Percentiles rank a stretch among this genome's conserved stretches.
Evolutionary conservation across 108 stramenopile species (phyloP).

Genomic region (Cylindrotheca closterium): DNA sequence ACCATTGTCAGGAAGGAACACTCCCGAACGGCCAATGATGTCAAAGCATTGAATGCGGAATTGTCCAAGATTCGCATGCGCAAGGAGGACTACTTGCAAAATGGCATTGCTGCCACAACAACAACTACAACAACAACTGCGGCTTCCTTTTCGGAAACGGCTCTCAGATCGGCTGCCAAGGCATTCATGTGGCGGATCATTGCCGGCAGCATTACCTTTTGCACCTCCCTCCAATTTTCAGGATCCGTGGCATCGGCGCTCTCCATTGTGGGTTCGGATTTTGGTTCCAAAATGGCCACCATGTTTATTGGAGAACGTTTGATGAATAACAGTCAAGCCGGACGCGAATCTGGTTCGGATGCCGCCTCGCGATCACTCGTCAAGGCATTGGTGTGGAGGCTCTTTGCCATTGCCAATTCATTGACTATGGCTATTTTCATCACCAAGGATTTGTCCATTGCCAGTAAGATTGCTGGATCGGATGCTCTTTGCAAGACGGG

Average conservation of each 20-base stretch:
- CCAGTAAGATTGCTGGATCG: slow-evolving; percentile 87
- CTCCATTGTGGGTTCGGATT: slow-evolving; percentile 93
- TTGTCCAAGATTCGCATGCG: too few relatives aligned
- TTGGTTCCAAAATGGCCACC: slow-evolving; percentile 90
- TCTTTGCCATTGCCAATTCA: slow-evolving; percentile 94
- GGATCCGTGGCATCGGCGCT: slow-evolving; percentile 72
- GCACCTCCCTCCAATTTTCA: slow-evolving; percentile 76
- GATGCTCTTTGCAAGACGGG: slow-evolving; percentile 95
- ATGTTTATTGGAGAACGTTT: slow-evolving; percentile 96
- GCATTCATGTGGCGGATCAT: slow-evolving; percentile 86
- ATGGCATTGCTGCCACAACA: too few relatives aligned
- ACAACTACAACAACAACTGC: slow-evolving; percentile 22
- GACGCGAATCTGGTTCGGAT: slow-evolving; percentile 76
- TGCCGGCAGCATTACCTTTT: slow-evolving; percentile 82
- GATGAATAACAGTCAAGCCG: slow-evolving; percentile 90
- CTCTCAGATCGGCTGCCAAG: slow-evolving; percentile 76
- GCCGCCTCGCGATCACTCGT: slow-evolving; percentile 74
- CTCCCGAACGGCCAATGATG: too few relatives aligned
- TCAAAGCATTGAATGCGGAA: too few relatives aligned
- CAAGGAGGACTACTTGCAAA: too few relatives aligned
- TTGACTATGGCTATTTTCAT: slow-evolving; percentile 85
- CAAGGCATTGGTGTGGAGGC: slow-evolving; percentile 93
- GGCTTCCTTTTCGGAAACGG: slow-evolving; percentile 72
- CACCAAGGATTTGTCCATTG: slow-evolving; percentile 77
- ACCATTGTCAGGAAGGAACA: too few relatives aligned